phyloP scores from a whole-genome alignment of 2,329 filamentous ascomycete species.

The Aspergillus fructus region DNA sequence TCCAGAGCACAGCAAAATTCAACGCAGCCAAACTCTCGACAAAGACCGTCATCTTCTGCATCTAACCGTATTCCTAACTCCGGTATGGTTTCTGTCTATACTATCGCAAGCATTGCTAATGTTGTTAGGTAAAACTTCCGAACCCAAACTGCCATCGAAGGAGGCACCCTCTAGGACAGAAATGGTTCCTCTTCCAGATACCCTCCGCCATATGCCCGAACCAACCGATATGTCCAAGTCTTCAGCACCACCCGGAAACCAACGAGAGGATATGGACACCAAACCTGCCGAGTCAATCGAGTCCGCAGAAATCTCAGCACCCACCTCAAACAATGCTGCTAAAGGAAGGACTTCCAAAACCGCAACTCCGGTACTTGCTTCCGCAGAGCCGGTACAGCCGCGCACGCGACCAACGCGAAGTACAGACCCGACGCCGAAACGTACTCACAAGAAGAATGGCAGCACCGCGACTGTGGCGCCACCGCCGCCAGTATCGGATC shows the following conservation, averaged over 20 bases:
- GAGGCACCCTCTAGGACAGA: constrained; percentile 37
- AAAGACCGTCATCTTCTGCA: constrained; percentile 61
- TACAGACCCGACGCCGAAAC: constrained; percentile 35
- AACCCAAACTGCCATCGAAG: constrained; percentile 57
- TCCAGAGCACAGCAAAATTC: constrained; percentile 76
- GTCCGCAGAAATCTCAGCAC: constrained; percentile 33
- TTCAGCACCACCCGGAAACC: constrained; percentile 24
- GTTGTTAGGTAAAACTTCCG: constrained; percentile 37
- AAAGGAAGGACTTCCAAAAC: constrained; percentile 43
- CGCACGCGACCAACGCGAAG: constrained; percentile 37
- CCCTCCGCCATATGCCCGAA: constrained; percentile 33
- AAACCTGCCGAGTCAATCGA: constrained; percentile 31
- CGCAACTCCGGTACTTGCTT: constrained; percentile 40
- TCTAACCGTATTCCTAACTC: constrained; percentile 61
- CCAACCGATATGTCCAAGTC: constrained; percentile 17
- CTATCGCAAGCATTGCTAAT: background rate
- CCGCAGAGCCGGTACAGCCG: constrained; percentile 33
- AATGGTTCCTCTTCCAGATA: constrained; percentile 27
- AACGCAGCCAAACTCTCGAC: constrained; percentile 57
- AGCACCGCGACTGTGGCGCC: constrained; percentile 21
- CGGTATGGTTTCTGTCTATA: constrained; percentile 31
- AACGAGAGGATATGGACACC: constrained; percentile 37
- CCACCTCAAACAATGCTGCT: constrained; percentile 14
- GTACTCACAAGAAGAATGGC: constrained; percentile 36
- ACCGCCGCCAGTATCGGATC: constrained; percentile 36